Base-by-base conservation (phyloP, 2,329 filamentous ascomycete species). In the Epichloe sp. region DNA sequence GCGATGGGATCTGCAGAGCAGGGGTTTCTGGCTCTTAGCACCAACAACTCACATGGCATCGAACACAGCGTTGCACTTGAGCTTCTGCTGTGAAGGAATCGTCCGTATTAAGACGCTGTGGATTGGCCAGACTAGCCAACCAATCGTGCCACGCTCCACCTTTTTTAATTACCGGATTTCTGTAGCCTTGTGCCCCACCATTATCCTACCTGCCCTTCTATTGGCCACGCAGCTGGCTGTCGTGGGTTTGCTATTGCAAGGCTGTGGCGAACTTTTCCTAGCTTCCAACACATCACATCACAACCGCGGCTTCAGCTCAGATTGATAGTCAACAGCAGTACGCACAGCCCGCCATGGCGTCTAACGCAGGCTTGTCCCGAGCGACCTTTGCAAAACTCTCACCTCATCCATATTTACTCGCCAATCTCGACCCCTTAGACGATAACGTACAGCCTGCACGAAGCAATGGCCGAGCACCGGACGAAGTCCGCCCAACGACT, bases 341-440 rank as follows among this genome's bases (percentile, higher is more conserved):
- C 23, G 37, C 31, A 34, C 42, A 47, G 55, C 19, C 46, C 38
- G 26, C 14, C 34, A 66, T 67, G 67, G 60, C 68, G 12, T 54
- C 65, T 17, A 55, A 60, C 4, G 55, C 60, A 41, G 73, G 73
- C 49, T 67, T 79, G 51, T 70, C 75, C 44, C 71, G 85, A 62
- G 72, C 85, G 58, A 83, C 88, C 60, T 95, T 95, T 68, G 88
- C 89, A 53, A 90, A 90, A 62, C 83, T 96, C 63, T 88, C 88
- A 37, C 90, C 93, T 5, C 84, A 88, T 58, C 85, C 88, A 8
- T 96, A 88, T 71, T 83, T 97, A 55, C 85, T 94, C 63, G 87
- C 89, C 49, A 93, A 94, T 68, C 85, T 97, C 60, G 78, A 85
- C 56, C 78, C 83, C 36, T 71, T 72, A 57, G 68, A 72, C 52